phyloP scores from a whole-genome alignment of 2,329 filamentous ascomycete species.

The Cladosporium sphaerospermum region DNA sequence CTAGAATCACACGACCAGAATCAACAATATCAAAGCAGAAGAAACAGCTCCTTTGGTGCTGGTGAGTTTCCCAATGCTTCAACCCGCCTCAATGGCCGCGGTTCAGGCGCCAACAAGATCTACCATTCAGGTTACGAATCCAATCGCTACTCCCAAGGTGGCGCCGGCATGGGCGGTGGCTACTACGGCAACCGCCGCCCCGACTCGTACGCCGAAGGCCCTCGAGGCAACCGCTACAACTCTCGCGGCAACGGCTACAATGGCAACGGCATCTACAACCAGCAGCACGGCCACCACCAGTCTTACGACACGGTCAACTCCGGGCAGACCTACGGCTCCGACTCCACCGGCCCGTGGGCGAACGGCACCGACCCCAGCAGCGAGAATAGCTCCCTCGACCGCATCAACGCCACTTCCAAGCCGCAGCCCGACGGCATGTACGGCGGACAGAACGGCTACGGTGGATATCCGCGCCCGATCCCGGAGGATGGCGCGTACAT shows the following conservation, averaged over 20 bases:
- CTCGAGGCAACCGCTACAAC: conserved; percentile 35
- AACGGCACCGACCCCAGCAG: conserved; percentile 89
- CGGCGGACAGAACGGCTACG: conserved; percentile 36
- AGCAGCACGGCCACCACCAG: conserved; percentile 57
- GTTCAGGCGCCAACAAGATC: conserved; percentile 19
- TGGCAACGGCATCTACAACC: conserved; percentile 36
- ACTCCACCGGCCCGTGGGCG: conserved; percentile 63
- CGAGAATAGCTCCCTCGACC: conserved; percentile 74
- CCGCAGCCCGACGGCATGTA: conserved; percentile 30
- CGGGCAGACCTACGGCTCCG: conserved; percentile 60
- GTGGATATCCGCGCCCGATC: conserved; percentile 25
- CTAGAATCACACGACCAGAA: conserved; percentile 21
- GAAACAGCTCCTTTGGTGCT: conserved; percentile 38
- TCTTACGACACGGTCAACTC: conserved; percentile 78
- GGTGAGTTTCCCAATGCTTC: neutral
- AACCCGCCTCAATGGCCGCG: neutral
- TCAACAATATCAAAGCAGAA: conserved; percentile 21
- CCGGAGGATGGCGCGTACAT: conserved; percentile 8
- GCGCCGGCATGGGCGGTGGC: conserved; percentile 19
- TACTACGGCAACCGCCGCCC: conserved; percentile 33
- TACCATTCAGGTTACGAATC: conserved; percentile 27
- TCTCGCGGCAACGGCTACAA: conserved; percentile 39
- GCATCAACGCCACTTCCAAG: conserved; percentile 26
- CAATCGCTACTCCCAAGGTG: conserved; percentile 26
- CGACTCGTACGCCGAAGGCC: conserved; percentile 31